Evolutionary conservation across 305 asterid species (phyloP).

Genomic region (Fraxinus platypoda): DNA sequence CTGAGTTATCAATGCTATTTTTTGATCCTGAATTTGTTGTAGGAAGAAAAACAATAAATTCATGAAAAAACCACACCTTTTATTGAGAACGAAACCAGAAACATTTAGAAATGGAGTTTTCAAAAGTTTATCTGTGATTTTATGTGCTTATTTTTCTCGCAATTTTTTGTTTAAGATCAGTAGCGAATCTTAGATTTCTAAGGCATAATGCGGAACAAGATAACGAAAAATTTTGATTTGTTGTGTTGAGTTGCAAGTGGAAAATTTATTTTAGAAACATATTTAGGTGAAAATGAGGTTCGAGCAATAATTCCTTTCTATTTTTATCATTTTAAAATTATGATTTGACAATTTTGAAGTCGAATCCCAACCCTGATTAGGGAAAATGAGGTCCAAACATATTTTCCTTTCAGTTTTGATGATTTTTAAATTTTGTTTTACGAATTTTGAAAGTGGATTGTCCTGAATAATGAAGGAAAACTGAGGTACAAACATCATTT

Average conservation of each 20-base stretch:
- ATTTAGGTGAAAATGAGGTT: not conserved
- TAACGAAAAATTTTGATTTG: not conserved
- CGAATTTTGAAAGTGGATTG: not conserved
- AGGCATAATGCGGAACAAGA: not conserved
- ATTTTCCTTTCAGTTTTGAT: not conserved
- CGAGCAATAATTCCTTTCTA: not conserved
- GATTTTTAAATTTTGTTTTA: not conserved
- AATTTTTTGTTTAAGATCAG: not conserved
- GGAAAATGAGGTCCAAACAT: not conserved
- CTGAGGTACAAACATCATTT: not conserved
- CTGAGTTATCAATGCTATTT: not conserved
- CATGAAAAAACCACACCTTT: not conserved
- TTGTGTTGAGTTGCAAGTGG: not conserved
- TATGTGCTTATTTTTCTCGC: not conserved
- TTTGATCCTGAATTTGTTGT: not conserved
- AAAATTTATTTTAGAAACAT: not conserved
- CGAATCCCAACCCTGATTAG: not conserved
- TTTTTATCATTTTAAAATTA: not conserved
- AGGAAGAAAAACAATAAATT: not conserved
- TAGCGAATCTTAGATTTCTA: not conserved
- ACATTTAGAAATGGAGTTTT: not conserved
- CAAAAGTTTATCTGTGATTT: not conserved
- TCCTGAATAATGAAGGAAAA: not conserved
- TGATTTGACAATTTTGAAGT: not conserved
- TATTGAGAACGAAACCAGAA: not conserved